phyloP scores from a whole-genome alignment of 768 basidiomycete species.

The Boletus barrowsii region DNA sequence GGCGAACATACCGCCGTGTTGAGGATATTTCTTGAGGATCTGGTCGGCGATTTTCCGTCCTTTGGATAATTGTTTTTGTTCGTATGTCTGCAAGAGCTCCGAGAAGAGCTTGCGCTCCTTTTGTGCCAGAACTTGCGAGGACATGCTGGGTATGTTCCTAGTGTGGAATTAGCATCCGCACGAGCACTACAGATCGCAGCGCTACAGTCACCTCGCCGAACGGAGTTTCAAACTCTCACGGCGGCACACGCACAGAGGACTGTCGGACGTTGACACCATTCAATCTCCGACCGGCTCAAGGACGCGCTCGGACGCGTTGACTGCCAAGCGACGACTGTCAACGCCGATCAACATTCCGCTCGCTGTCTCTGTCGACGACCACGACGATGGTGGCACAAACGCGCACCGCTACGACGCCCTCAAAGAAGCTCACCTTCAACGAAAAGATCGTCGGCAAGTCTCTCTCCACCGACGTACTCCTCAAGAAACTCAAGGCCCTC shows the following conservation, averaged over 20 bases:
- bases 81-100: constrained; percentile 83
- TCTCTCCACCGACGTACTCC: constrained; percentile 73
- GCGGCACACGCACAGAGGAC: background rate
- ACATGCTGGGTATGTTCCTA: constrained; percentile 12
- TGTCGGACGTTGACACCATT: background rate
- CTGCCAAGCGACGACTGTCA: background rate
- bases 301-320: constrained; percentile 18
- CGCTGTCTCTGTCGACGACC: background rate
- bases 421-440: constrained; percentile 68
- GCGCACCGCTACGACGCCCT: constrained; percentile 50
- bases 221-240: background rate
- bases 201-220: background rate
- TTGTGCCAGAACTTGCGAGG: constrained; percentile 49
- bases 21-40: constrained; percentile 92
- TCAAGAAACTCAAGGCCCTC: constrained; percentile 82
- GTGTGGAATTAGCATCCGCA: too few relatives aligned
- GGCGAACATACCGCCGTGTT: constrained; percentile 84
- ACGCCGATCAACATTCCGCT: constrained; percentile 2
- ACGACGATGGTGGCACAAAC: constrained; percentile 72
- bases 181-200: too few relatives aligned
- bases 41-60: constrained; percentile 88
- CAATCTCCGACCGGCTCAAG: constrained; percentile 5
- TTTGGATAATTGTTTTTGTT: constrained; percentile 84
- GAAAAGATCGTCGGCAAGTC: constrained; percentile 81
- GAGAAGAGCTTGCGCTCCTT: constrained; percentile 87